phyloP scores from a whole-genome alignment of 768 basidiomycete species.

The Holtermanniella nyarrowii region DNA sequence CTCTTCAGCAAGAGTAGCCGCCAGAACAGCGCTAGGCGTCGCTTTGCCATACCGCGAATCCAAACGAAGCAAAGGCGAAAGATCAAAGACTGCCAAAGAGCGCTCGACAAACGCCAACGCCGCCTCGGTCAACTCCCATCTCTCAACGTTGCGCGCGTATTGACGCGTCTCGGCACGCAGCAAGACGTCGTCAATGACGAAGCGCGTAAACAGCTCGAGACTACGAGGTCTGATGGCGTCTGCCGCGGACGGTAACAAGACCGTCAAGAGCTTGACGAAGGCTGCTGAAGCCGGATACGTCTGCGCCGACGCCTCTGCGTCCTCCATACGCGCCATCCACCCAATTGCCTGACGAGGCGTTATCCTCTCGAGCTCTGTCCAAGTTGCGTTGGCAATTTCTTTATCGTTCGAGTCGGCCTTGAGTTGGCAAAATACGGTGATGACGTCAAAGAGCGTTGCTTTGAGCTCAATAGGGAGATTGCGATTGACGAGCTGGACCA shows the following conservation, averaged over 20 bases:
- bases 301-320: slow-evolving; percentile 66
- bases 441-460: slow-evolving; percentile 18
- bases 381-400: slow-evolving; percentile 19
- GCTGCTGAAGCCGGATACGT: slow-evolving; percentile 82
- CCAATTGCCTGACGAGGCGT: slow-evolving; percentile 17
- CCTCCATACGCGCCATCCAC: slow-evolving; percentile 66
- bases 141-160: slow-evolving; percentile 61
- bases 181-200: slow-evolving; percentile 83
- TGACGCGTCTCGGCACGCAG: slow-evolving; percentile 63
- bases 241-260: slow-evolving; percentile 74
- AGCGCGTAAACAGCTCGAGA: slow-evolving; percentile 47
- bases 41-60: slow-evolving; percentile 10
- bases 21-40: slow-evolving; percentile 14
- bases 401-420: slow-evolving; percentile 23
- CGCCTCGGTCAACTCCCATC: slow-evolving; percentile 77
- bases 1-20: slow-evolving; percentile 47
- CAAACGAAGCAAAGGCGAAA: slow-evolving; percentile 58
- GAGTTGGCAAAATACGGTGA: slow-evolving; percentile 26
- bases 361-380: slow-evolving; percentile 27
- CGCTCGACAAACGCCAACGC: slow-evolving; percentile 78
- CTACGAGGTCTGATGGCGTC: slow-evolving; percentile 45
- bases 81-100: slow-evolving; percentile 66
- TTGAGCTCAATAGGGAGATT: slow-evolving; percentile 25
- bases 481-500: slow-evolving; percentile 33
- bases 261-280: slow-evolving; percentile 69